phyloP scores from a whole-genome alignment of 2,329 filamentous ascomycete genomes.

The Epicoccum sorghinum region DNA sequence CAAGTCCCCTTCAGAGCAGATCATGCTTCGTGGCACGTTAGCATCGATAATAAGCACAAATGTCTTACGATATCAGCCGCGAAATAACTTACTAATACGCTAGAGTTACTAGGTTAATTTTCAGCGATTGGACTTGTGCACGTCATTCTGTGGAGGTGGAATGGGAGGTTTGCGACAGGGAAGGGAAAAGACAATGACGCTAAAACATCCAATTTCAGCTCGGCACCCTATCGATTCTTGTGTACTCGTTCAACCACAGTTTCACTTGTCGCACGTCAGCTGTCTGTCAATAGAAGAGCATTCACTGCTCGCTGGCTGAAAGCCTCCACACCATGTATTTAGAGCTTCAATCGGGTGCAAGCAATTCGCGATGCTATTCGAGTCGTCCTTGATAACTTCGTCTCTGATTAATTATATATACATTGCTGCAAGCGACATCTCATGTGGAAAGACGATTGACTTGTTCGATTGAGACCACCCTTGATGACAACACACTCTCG shows the following conservation, averaged over 20 bases:
- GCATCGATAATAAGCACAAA: conserved; percentile 23
- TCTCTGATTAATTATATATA: no score
- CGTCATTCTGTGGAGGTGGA: conserved; percentile 35
- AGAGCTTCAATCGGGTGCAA: not conserved
- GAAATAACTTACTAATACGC: conserved; percentile 24
- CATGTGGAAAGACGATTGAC: no score
- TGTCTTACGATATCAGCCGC: conserved; percentile 16
- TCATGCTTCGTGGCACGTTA: conserved; percentile 46
- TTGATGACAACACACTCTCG: not conserved
- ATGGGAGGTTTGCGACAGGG: conserved; percentile 35
- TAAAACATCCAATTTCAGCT: conserved; percentile 47
- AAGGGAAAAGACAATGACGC: conserved; percentile 36
- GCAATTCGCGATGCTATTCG: not conserved
- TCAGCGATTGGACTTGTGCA: conserved; percentile 21
- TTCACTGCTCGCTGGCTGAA: not conserved
- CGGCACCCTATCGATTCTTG: conserved; percentile 39
- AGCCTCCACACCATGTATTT: not conserved
- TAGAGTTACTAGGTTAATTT: conserved; percentile 17
- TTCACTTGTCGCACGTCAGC: conserved; percentile 16
- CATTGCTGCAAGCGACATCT: no score
- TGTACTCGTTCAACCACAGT: conserved; percentile 31
- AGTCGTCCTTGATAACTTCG: no score
- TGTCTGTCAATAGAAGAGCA: not conserved
- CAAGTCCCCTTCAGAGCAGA: conserved; percentile 40
- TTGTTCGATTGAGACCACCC: no score